Percentiles rank a stretch among this genome's conserved stretches.
These are phyloP conservation scores for Postia placenta DNA, from an alignment of 768 basidiomycete species.

Conservation along the genomic window DNA sequence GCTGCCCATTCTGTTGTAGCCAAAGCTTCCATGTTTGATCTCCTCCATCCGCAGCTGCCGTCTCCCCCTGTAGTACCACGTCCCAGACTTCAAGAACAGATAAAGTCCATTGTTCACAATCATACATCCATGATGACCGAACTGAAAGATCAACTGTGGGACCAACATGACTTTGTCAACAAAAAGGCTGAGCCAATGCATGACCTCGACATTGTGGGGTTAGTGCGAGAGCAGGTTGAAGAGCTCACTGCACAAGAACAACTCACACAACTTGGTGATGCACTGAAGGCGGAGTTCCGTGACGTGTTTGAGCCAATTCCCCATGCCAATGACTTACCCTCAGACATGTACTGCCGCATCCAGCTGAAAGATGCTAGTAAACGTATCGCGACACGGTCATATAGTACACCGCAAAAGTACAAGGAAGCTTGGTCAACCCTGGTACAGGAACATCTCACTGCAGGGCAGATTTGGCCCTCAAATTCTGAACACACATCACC, in stretches of 20 bases:
- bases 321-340: slow-evolving; percentile 12
- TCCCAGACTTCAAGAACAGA: neutral
- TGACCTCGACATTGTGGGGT: neutral
- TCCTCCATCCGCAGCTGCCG: neutral
- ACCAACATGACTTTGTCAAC: no score
- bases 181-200: no score
- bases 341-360: slow-evolving; percentile 12
- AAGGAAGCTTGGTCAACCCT: neutral
- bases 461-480: slow-evolving; percentile 31
- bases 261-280: neutral
- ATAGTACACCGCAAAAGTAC: slow-evolving; percentile 3
- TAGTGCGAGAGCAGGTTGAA: neutral
- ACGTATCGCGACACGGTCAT: neutral
- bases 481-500: slow-evolving; percentile 26
- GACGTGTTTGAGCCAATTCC: slow-evolving; percentile 19
- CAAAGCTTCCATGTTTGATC: slow-evolving; percentile 1
- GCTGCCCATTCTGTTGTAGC: neutral
- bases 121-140: neutral
- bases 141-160: no score
- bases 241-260: neutral
- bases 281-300: slow-evolving; percentile 5
- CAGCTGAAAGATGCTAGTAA: slow-evolving; percentile 10
- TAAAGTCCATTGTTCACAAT: neutral
- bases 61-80: neutral
- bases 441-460: slow-evolving; percentile 30